Conservation (phyloP, 1,284 basidiomycete species). For the Schizopora paradoxa region DNA sequence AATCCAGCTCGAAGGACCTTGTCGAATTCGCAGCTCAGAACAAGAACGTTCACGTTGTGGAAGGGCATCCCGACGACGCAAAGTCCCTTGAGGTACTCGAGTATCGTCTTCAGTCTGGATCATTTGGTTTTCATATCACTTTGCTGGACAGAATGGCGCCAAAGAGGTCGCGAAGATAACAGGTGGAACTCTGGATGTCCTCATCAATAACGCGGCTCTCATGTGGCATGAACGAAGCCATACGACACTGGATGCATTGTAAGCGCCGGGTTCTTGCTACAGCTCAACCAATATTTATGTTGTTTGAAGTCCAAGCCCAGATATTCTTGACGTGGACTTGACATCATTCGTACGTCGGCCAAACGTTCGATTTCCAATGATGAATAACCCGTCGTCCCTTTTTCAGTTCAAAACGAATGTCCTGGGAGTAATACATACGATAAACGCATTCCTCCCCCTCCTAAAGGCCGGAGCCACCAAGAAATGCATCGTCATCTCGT, state of each 20-base stretch:
- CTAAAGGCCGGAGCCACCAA: conserved; percentile 19
- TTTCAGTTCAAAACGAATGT: conserved; percentile 20
- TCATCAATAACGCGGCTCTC: conserved; percentile 8
- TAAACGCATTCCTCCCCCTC: conserved; percentile 22
- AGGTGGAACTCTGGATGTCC: conserved; percentile 4
- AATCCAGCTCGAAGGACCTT: conserved; percentile 21
- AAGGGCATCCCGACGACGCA: conserved; percentile 30
- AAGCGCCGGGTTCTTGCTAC: not conserved
- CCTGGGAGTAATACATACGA: conserved; percentile 19
- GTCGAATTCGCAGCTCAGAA: conserved; percentile 15
- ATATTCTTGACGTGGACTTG: not conserved
- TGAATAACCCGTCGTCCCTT: not conserved
- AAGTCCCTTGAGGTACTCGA: conserved; percentile 23
- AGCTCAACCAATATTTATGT: not conserved
- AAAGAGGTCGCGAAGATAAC: conserved; percentile 3
- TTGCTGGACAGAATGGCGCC: conserved; percentile 17
- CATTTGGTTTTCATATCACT: not conserved
- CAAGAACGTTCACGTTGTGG: conserved; percentile 28
- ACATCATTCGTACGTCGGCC: not conserved
- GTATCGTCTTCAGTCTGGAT: not conserved
- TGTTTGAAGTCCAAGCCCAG: not conserved
- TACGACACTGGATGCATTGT: not conserved
- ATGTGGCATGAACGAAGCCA: not conserved
- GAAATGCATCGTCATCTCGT: conserved; percentile 20
- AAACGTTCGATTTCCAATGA: not conserved